A percentile compares a stretch with the other conserved stretches of the same genome.
phyloP scores from a whole-genome alignment of 805 yeast species.

The Ogataea ramenticola region DNA sequence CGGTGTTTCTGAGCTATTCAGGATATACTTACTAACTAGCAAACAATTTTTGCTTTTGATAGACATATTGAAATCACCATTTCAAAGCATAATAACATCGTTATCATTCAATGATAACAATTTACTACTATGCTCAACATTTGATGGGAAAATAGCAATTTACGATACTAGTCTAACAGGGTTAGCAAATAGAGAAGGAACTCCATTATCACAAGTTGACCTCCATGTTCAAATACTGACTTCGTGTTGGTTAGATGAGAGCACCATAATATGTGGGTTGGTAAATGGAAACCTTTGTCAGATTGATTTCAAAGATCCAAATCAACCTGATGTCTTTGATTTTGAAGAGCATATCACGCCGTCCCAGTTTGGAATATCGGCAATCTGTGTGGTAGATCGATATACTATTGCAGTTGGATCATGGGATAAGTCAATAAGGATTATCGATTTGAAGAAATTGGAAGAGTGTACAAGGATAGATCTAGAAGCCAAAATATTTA shows the following conservation, averaged over 20 bases:
- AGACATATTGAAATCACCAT: neutral
- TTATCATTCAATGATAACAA: neutral
- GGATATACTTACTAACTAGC: neutral
- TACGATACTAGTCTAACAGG: neutral
- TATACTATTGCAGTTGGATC: constrained; percentile 45
- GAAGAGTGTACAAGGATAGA: constrained; percentile 9
- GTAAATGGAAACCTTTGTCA: neutral
- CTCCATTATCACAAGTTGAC: neutral
- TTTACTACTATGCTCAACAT: neutral
- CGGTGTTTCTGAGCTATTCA: neutral
- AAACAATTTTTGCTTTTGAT: neutral
- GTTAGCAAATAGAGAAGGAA: neutral
- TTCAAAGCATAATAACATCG: neutral
- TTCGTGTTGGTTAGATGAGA: neutral
- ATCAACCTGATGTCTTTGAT: neutral
- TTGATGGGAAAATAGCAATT: neutral
- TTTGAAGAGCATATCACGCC: neutral
- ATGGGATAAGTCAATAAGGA: constrained; percentile 49
- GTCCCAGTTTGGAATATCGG: neutral
- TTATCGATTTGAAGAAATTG: constrained; percentile 35
- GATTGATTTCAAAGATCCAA: neutral
- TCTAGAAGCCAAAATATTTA: constrained; percentile 45
- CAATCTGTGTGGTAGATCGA: neutral
- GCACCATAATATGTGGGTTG: neutral
- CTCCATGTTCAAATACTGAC: neutral